phyloP scores from a whole-genome alignment of 768 basidiomycete species.

The Lactarius hengduanensis region DNA sequence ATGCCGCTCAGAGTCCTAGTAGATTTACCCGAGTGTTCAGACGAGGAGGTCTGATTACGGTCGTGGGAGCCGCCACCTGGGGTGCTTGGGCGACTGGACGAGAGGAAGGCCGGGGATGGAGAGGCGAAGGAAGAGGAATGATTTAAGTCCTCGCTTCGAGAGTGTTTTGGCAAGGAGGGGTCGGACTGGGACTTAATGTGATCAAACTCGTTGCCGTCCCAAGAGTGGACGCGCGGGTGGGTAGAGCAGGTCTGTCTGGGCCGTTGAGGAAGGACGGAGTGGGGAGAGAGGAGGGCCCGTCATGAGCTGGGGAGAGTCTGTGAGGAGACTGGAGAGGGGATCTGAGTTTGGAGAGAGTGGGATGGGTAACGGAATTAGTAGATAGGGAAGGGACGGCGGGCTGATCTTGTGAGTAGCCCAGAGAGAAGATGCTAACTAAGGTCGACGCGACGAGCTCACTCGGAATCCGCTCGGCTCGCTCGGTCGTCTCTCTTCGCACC shows the following conservation, averaged over 20 bases:
- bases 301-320: constrained; percentile 10
- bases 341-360: constrained; percentile 19
- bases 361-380: constrained; percentile 15
- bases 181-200: constrained; percentile 41
- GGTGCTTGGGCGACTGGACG: constrained; percentile 59
- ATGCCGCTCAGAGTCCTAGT: constrained; percentile 46
- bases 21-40: constrained; percentile 51
- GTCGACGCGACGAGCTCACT: neutral
- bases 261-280: constrained; percentile 15
- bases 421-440: neutral
- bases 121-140: constrained; percentile 41
- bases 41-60: constrained; percentile 51
- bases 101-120: constrained; percentile 41
- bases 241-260: constrained; percentile 53
- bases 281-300: constrained; percentile 21
- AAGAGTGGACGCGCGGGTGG: constrained; percentile 65
- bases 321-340: constrained; percentile 24
- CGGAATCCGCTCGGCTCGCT: neutral
- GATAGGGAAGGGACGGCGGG: constrained; percentile 14
- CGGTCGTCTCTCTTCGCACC: constrained; percentile 1
- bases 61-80: constrained; percentile 48
- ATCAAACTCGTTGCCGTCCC: constrained; percentile 53
- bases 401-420: constrained; percentile 27
- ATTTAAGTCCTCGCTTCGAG: constrained; percentile 72
- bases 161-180: constrained; percentile 39